Evolutionary conservation across 345 rosid species (phyloP).

Genomic region (Eucalyptus virginea): DNA sequence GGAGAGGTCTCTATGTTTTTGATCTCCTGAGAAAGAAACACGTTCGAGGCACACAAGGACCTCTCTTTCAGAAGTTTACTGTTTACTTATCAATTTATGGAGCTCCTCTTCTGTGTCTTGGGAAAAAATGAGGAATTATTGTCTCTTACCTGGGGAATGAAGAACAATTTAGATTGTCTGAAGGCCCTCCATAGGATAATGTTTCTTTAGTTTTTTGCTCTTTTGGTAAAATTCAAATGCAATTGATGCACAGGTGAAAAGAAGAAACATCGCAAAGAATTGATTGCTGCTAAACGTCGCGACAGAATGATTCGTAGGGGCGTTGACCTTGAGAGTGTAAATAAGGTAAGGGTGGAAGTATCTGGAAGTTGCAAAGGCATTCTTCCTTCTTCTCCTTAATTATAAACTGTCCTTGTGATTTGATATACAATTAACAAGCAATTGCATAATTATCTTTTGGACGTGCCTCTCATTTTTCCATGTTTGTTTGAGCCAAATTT

Average conservation of each 20-base stretch:
- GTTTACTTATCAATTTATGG: background rate
- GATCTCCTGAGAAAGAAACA: background rate
- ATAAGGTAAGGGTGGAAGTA: conserved; percentile 20
- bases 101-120: background rate
- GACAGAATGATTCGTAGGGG: conserved; percentile 72
- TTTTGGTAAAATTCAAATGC: background rate
- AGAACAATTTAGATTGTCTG: background rate
- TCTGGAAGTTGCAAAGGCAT: background rate
- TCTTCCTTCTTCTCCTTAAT: background rate
- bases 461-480: background rate
- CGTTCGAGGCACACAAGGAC: background rate
- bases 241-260: conserved; percentile 37
- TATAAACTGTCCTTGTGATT: background rate
- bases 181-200: background rate
- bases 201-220: background rate
- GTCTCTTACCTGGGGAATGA: background rate
- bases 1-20: background rate
- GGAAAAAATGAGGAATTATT: background rate
- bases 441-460: background rate
- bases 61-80: background rate
- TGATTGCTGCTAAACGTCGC: conserved; percentile 65
- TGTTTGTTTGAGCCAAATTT: background rate
- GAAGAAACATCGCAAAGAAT: conserved; percentile 81
- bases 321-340: conserved; percentile 67
- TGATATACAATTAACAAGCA: background rate